Evolutionary conservation across 139 green algal species (phyloP), one percentile per base, ranked within the genome.

Genomic region (Micractinium sp.): DNA sequence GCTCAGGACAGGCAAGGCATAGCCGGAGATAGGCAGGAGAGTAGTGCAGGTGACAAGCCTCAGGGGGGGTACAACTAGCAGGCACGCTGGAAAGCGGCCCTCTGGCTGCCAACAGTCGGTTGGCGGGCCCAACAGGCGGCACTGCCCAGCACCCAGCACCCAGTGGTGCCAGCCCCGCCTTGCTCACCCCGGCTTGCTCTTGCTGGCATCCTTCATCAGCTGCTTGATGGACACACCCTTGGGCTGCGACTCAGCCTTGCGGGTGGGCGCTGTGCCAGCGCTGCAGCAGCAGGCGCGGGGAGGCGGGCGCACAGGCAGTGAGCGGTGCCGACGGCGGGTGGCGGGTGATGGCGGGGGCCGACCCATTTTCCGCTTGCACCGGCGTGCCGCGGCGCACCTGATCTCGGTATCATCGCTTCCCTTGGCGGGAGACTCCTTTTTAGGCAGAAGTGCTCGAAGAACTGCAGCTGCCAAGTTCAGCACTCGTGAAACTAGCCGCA

Each of bases 171-270:
- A 5, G 47, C 47, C 47, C 47, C 47, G 47, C 47, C 47, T 56
- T 15, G 36, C 86, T 85, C 86, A 89, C 86, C 75, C 86, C 13
- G 73, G 53, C 78, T 86, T 90, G 76, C 38, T n/a, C 86, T 90
- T 90, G 36, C 61, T 41, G 25, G 33, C 75, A 31, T 76, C 83
- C 29, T 81, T 60, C 77, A 86, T 29, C 31, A 90, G 63, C 86
- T 86, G 36, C 63, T 86, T 85, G 19, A 86, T 67, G 27, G 77
- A 86, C 13, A 81, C 41, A 29, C 86, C 86, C 78, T 80, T 78
- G 31, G 85, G 36, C 39, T 87, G 85, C 71, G 63, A 69, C 31
- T 81, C 47, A 9, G 3, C n/a, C 41, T 71, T 31, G 31, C 71
- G 85, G 12, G 85, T 33, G 39, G 61, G 18, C 5, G 66, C 66